Base-by-base conservation (phyloP, 495 filamentous ascomycete genomes). In the Aspergillus wentii region DNA sequence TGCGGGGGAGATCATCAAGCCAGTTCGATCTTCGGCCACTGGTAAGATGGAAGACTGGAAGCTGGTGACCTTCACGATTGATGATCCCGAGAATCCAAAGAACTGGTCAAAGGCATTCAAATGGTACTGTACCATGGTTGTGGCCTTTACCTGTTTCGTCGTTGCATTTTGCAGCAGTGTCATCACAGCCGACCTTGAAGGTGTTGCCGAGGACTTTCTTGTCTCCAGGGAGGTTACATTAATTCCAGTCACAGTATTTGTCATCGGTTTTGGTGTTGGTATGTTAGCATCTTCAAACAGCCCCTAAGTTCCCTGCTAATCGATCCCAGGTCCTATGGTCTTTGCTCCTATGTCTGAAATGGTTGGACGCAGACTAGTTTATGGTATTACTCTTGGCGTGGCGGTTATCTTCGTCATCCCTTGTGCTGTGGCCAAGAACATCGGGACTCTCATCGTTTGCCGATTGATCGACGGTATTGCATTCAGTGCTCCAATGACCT, bases 401-500 rank as follows among this genome's bases (percentile, higher is more conserved):
- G 83, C 85, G 8, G 78, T 89, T 7, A 55, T 88, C 17, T 88
- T 91, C 52, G 67, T 85, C 35, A 86, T 91, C 42, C 86, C 86
- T 4, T 84, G 83, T 47, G 84, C 85, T 3, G 75, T 89, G 0
- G 62, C 86, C 8, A 69, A 78, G 48, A 91, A 89, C 48, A 86
- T 86, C 27, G 72, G 61, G 35, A 89, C 84, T 1, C 71, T 91
- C 5, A 66, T 91, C 20, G 79, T 85, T 19, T 85, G 76, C 49
- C 74, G 86, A 45, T 54, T 75, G 17, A 82, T 91, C 38, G 84
- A 87, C 40, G 85, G 86, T 28, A 89, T 89, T 35, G 83, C 84
- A 6, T 88, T 89, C 56, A 84, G 79, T 16, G 85, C 86, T 0
- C 86, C 86, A 2, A 89, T 91, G 81, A 89, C 86, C 1, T 67